phyloP scores from a whole-genome alignment of 2,329 filamentous ascomycete species.

The Tolypocladium nubicola region DNA sequence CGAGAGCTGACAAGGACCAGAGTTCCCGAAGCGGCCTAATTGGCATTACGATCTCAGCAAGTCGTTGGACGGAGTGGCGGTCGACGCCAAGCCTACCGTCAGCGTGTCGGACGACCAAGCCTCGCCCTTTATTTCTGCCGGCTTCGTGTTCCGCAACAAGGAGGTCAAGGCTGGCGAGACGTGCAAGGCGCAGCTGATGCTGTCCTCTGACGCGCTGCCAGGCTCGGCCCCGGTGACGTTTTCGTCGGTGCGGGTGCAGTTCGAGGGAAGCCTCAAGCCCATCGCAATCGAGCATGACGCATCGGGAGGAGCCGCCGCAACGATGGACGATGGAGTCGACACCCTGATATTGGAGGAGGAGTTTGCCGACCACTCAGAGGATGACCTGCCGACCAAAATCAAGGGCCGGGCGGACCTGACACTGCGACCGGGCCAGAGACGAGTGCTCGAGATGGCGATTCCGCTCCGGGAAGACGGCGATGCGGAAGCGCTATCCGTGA shows the following conservation, averaged over 20 bases:
- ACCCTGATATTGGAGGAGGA: conserved; percentile 18
- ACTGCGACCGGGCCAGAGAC: conserved; percentile 55
- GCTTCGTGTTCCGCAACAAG: conserved; percentile 47
- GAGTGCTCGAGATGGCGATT: conserved; percentile 61
- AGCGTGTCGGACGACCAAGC: conserved; percentile 39
- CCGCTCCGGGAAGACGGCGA: conserved; percentile 76
- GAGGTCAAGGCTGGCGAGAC: conserved; percentile 52
- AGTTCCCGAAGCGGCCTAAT: conserved; percentile 40
- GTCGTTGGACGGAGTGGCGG: conserved; percentile 39
- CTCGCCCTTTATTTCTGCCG: conserved; percentile 42
- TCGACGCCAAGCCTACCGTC: conserved; percentile 36
- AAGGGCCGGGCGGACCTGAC: conserved; percentile 52
- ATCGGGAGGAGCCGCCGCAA: conserved; percentile 3
- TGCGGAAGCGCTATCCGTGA: conserved; percentile 53
- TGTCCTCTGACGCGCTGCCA: conserved; percentile 45
- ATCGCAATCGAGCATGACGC: conserved; percentile 37
- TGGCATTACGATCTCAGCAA: conserved; percentile 53
- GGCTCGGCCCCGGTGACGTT: conserved; percentile 42
- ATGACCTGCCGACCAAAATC: conserved; percentile 27
- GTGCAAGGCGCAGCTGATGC: conserved; percentile 44
- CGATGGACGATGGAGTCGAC: conserved; percentile 6
- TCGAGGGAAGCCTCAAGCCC: conserved; percentile 46
- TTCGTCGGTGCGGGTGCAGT: conserved; percentile 40
- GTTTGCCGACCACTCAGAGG: conserved; percentile 8
- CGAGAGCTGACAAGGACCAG: conserved; percentile 20